Evolutionary conservation across 2,329 filamentous ascomycete species (phyloP), one percentile per base, ranked within the genome.

Genomic region (Alternaria sp.): DNA sequence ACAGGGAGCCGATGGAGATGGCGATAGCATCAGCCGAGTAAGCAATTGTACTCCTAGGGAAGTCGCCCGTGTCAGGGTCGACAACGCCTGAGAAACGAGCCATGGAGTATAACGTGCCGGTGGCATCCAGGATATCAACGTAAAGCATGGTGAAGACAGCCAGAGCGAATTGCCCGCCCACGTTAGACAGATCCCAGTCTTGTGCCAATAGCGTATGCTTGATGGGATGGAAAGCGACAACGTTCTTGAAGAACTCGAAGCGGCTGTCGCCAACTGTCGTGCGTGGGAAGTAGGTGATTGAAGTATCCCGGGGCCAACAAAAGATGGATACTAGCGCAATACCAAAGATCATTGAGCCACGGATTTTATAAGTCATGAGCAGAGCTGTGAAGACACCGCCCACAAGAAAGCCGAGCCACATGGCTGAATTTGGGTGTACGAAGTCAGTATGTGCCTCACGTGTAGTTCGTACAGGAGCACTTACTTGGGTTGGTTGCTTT

Each of bases 351-450:
- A 96, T 91, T 57, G 93, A 92, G 58, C 92, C 92, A 80, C 94
- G 94, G 76, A 96, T 87, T 22, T 92, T 89, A 78, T 93, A 96
- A 81, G 94, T 88, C 89, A 94, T 91, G 51, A 96, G 81, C 59
- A 95, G 80, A 18, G 90, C 89, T 1, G 92, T 96, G 51, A 96
- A 80, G 63, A 96, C 86, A 57, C 92, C 92, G 38, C 92, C 92
- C 67, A 90, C 91, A 81, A 96, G 94, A 68, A 96, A 93, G 28
- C 92, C 93, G 52, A 96, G 85, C 93, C 93, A 97, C 86, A 96
- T 88, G 20, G 90, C 28, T 30, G 11, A 11, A 30, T 30, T 30
- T 30, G 28, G 28, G 11, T 30, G 28, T 30, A 30, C 28, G 11
- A 30, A 30, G 28, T 30, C 3, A 30, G 28, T 11, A 30, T 30